Percentiles rank a stretch among this genome's conserved stretches.
Conservation (phyloP, 371 early-diverging fungal species). For the Apophysomyces trapeziformis region DNA sequence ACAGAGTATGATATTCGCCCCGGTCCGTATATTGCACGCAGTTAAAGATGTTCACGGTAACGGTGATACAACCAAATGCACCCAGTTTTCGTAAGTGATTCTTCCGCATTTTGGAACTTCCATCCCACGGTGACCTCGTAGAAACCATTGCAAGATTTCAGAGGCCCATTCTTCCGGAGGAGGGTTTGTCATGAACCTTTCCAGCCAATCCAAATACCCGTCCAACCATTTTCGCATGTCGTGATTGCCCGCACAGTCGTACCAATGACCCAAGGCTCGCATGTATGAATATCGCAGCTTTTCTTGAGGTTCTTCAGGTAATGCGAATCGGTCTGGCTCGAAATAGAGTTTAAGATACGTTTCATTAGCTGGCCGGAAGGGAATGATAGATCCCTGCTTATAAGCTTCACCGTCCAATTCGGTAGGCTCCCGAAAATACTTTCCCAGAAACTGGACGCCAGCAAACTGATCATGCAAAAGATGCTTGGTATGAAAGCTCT, state of each 20-base stretch:
- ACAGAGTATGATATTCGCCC: no score
- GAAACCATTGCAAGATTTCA: constrained; percentile 17
- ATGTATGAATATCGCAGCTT: constrained; percentile 19
- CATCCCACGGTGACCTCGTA: constrained; percentile 22
- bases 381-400: constrained; percentile 28
- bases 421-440: constrained; percentile 32
- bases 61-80: constrained; percentile 8
- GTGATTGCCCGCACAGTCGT: constrained; percentile 32
- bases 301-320: background rate
- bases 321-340: constrained; percentile 1
- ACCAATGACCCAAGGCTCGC: constrained; percentile 28
- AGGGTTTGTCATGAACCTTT: constrained; percentile 2
- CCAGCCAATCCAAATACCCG: constrained; percentile 31
- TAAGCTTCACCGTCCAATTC: constrained; percentile 11
- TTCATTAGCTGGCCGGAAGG: constrained; percentile 31
- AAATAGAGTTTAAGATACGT: constrained; percentile 28
- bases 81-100: constrained; percentile 28
- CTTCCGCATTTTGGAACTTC: constrained; percentile 21
- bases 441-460: constrained; percentile 35
- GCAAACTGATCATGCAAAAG: constrained; percentile 26
- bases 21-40: no score
- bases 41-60: background rate
- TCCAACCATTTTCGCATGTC: constrained; percentile 31
- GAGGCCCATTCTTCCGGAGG: constrained; percentile 24
- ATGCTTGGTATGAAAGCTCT: constrained; percentile 25